These are phyloP conservation scores for Heracleum sosnowskyi DNA, from an alignment of 129 eudicot species.

Conservation along the genomic window DNA sequence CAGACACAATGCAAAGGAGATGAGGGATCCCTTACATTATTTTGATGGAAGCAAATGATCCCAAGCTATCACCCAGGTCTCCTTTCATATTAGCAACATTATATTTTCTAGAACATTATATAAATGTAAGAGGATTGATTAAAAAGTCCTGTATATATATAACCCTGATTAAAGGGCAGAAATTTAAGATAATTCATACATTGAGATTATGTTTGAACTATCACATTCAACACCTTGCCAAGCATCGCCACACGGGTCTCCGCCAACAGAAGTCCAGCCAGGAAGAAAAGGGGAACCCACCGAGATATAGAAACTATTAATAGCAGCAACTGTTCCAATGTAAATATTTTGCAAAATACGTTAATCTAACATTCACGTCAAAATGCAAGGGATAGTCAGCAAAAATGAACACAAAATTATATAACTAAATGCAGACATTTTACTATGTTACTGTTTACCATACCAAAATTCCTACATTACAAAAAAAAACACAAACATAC, in stretches of 20 bases:
- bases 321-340: slow-evolving; percentile 61
- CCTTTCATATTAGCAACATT: slow-evolving; percentile 75
- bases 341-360: not conserved
- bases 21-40: slow-evolving; percentile 44
- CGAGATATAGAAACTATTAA: slow-evolving; percentile 59
- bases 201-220: slow-evolving; percentile 39
- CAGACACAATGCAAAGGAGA: not conserved
- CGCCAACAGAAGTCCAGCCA: slow-evolving; percentile 76
- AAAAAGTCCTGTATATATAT: not conserved
- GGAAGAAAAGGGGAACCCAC: slow-evolving; percentile 73
- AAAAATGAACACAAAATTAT: not conserved
- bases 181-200: slow-evolving; percentile 33
- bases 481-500: no score
- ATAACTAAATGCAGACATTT: not conserved
- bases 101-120: slow-evolving; percentile 41
- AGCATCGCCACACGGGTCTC: slow-evolving; percentile 79
- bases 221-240: slow-evolving; percentile 95
- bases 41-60: slow-evolving; percentile 59
- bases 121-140: not conserved
- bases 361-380: not conserved
- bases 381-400: not conserved
- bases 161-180: not conserved
- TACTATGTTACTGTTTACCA: not conserved
- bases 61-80: slow-evolving; percentile 66
- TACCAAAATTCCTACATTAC: not conserved